Evolutionary conservation across 2,329 filamentous ascomycete genomes (phyloP).

Genomic region (Fusarium protoensiforme): DNA sequence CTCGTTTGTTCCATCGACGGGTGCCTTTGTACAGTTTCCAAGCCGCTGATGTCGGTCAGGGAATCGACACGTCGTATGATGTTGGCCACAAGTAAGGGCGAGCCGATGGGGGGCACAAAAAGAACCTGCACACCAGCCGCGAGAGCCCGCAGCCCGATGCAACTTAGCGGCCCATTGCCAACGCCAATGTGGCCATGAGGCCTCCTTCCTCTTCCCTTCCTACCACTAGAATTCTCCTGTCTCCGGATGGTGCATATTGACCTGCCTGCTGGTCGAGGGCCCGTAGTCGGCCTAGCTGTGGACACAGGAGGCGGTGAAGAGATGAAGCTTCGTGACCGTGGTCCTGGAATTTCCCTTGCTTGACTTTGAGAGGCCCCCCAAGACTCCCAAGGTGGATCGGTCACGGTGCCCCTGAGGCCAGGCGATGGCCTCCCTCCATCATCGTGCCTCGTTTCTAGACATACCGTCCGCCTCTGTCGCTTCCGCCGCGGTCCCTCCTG

Average conservation of each 20-base stretch:
- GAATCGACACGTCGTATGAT: constrained; percentile 40
- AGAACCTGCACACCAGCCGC: constrained; percentile 38
- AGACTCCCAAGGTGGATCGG: constrained; percentile 38
- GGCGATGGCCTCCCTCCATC: constrained; percentile 23
- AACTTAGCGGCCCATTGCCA: constrained; percentile 42
- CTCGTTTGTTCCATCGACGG: background rate
- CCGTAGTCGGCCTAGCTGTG: constrained; percentile 30
- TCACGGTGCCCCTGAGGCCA: constrained; percentile 29
- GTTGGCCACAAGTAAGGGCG: constrained; percentile 12
- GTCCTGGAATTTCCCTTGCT: constrained; percentile 40
- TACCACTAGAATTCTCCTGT: constrained; percentile 35
- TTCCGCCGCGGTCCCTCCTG: constrained; percentile 17
- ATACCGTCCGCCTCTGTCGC: constrained; percentile 5
- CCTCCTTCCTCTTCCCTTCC: constrained; percentile 32
- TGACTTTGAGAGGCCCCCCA: constrained; percentile 24
- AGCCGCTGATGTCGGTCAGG: background rate
- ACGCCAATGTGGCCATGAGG: constrained; percentile 38
- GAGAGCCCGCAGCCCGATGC: constrained; percentile 39
- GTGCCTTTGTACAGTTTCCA: constrained; percentile 3
- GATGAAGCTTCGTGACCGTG: constrained; percentile 25
- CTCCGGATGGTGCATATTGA: constrained; percentile 36
- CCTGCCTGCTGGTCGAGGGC: constrained; percentile 29
- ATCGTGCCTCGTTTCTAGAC: constrained; percentile 24
- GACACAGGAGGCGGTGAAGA: constrained; percentile 43
- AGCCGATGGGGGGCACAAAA: constrained; percentile 31